These are phyloP conservation scores for Trametes maxima DNA, from an alignment of 768 basidiomycete genomes.

Conservation along the genomic window DNA sequence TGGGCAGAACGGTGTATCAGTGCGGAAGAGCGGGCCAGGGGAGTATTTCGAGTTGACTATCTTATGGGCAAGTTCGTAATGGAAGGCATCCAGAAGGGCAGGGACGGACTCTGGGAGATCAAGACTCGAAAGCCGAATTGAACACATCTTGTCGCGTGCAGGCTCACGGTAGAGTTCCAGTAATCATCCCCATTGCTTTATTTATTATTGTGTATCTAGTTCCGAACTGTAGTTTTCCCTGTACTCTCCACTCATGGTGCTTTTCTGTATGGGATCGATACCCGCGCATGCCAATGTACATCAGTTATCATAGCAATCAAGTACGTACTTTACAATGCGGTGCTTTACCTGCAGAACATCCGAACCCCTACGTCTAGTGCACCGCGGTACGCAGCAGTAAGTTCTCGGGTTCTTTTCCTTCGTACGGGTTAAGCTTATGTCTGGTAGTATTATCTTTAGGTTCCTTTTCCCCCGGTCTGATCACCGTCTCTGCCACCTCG, in stretches of 20 bases:
- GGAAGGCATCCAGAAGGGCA: slow-evolving; percentile 54
- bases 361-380: too few species aligned
- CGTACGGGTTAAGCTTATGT: too few species aligned
- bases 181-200: background rate
- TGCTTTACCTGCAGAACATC: background rate
- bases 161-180: background rate
- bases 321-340: background rate
- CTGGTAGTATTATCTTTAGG: too few species aligned
- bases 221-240: background rate
- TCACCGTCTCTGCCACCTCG: too few species aligned
- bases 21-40: slow-evolving; percentile 39
- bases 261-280: slow-evolving; percentile 12
- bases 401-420: too few species aligned
- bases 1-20: slow-evolving; percentile 48
- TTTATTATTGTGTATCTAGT: slow-evolving; percentile 12
- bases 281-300: slow-evolving; percentile 11
- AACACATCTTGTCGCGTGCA: background rate
- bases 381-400: too few species aligned
- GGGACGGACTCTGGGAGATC: slow-evolving; percentile 67
- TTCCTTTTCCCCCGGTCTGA: too few species aligned
- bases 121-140: slow-evolving; percentile 43
- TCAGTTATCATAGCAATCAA: slow-evolving; percentile 6
- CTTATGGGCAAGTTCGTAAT: slow-evolving; percentile 55
- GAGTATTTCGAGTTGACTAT: slow-evolving; percentile 63
- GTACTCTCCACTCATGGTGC: slow-evolving; percentile 1